Evolutionary conservation across 108 stramenopile genomes (phyloP), one percentile per base, ranked within the genome.

Genomic region (Epipyxis sp.): DNA sequence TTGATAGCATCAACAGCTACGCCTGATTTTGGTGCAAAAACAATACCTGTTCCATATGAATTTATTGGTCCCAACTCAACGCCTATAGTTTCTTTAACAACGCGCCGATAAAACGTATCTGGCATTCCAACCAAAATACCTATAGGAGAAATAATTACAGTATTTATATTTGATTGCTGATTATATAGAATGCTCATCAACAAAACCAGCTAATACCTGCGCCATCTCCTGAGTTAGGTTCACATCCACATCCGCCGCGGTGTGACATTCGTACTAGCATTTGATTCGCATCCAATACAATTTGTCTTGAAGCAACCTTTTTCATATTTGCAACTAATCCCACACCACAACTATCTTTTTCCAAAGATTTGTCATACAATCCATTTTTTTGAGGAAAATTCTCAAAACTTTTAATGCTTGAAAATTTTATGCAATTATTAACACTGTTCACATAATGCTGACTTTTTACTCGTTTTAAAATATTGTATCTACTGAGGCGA

Each of bases 261-360:
- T 97, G 96, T 79, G 91, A 85, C 96, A 97, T 97, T 42, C 96
- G 90, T 59, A 97, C 90, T 44, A 97, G 84, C 96, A 97, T 97
- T 84, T 96, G 95, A 86, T 96, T 94, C 27, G 95, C 94, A 79
- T 94, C 92, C 59, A 92, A 89, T 43, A 97, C 93, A 39, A 95
- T 92, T 80, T 87, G 88, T 2, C 97, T 88, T 65, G 87, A 88
- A 0, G 94, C 87, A 59, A 69, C 78, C 59, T 87, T 90, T 77
- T 92, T 83, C 44, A 94, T 80, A 29, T 89, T 90, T 32, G 93
- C 94, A 77, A 96, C 90, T 77, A 98, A 94, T 16, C 97, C 97
- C 37, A 96, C 95, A 77, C 97, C 97, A 86, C 97, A 98, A 50
- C 93, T 92, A 85, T 98, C 97, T 62, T 94, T 90, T 84, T 98